Evolutionary conservation across 2,329 filamentous ascomycete genomes (phyloP).

Genomic region (Dryadomyces quercivorus): DNA sequence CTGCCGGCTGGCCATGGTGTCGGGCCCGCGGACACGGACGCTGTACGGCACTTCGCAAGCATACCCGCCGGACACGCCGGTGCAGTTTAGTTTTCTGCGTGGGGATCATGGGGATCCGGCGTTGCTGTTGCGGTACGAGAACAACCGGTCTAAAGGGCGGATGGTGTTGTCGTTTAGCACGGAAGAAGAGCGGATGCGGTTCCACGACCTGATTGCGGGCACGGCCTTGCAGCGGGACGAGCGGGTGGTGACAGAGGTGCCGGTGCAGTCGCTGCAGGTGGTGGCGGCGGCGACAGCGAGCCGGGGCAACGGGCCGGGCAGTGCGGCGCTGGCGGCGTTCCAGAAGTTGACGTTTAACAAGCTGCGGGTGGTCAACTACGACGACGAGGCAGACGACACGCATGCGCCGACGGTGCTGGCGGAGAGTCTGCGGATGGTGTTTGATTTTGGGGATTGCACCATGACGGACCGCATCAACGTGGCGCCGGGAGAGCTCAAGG

Average conservation of each 20-base stretch:
- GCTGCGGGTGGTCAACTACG: conserved; percentile 60
- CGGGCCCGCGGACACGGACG: conserved; percentile 63
- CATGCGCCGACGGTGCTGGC: conserved; percentile 59
- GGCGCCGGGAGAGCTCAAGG: conserved; percentile 58
- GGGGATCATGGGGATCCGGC: conserved; percentile 59
- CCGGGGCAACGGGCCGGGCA: conserved; percentile 22
- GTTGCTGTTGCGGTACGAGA: conserved; percentile 58
- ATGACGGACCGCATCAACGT: conserved; percentile 78
- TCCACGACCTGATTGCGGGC: conserved; percentile 64
- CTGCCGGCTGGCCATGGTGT: conserved; percentile 66
- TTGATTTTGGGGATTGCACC: conserved; percentile 64
- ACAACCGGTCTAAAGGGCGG: conserved; percentile 51
- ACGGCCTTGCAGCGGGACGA: conserved; percentile 58
- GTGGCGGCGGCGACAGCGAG: conserved; percentile 31
- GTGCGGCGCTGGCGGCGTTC: conserved; percentile 35
- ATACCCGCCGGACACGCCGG: conserved; percentile 50
- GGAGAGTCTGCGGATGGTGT: conserved; percentile 61
- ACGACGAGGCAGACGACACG: conserved; percentile 45
- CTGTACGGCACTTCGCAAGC: conserved; percentile 65
- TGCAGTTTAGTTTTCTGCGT: conserved; percentile 68
- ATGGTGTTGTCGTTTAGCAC: conserved; percentile 71
- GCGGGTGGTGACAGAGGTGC: conserved; percentile 56
- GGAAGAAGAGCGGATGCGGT: conserved; percentile 53
- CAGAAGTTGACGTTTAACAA: conserved; percentile 51
- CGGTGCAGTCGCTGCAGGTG: conserved; percentile 43